Conservation (phyloP, 257 asterid genomes). For the Ehretia macrophylla region DNA sequence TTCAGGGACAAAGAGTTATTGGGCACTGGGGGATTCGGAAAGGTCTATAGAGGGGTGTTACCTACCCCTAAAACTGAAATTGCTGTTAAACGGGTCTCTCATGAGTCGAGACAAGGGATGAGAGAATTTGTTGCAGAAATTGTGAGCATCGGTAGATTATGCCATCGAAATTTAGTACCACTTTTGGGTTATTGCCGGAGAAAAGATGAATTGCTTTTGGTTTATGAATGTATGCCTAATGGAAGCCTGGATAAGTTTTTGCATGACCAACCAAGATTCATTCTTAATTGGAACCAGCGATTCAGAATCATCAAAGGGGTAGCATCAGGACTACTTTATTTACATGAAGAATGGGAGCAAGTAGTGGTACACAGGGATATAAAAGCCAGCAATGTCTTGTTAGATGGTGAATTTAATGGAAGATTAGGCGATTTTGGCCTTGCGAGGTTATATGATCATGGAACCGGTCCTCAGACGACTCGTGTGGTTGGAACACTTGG, state of each 20-base stretch:
- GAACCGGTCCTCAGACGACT: conserved; percentile 24
- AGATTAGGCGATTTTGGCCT: conserved; percentile 23
- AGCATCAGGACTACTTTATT: conserved; percentile 21
- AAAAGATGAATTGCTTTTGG: conserved; percentile 17
- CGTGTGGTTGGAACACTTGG: conserved; percentile 68
- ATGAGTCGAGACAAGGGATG: conserved; percentile 21
- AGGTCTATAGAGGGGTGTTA: conserved; percentile 10
- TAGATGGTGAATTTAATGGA: conserved; percentile 21
- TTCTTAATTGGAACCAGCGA: conserved; percentile 27
- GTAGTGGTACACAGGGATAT: conserved; percentile 25
- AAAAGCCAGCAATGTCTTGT: conserved; percentile 22
- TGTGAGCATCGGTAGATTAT: conserved; percentile 14
- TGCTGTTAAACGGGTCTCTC: conserved; percentile 20
- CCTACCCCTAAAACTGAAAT: conserved; percentile 1
- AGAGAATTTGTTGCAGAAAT: conserved; percentile 23
- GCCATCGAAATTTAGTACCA: conserved; percentile 24
- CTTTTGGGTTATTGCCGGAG: conserved; percentile 24
- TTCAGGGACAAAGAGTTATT: conserved; percentile 9
- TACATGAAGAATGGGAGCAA: conserved; percentile 23
- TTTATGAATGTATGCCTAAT: conserved; percentile 21
- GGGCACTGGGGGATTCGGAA: conserved; percentile 21
- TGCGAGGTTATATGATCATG: conserved; percentile 21
- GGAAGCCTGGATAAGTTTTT: conserved; percentile 24
- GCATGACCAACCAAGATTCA: not conserved
- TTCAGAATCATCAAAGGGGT: conserved; percentile 23